A percentile compares a stretch with the other conserved stretches of the same genome.
These are phyloP conservation scores for Cercospora berteroae DNA, from an alignment of 2,329 filamentous ascomycete genomes.

Conservation along the genomic window DNA sequence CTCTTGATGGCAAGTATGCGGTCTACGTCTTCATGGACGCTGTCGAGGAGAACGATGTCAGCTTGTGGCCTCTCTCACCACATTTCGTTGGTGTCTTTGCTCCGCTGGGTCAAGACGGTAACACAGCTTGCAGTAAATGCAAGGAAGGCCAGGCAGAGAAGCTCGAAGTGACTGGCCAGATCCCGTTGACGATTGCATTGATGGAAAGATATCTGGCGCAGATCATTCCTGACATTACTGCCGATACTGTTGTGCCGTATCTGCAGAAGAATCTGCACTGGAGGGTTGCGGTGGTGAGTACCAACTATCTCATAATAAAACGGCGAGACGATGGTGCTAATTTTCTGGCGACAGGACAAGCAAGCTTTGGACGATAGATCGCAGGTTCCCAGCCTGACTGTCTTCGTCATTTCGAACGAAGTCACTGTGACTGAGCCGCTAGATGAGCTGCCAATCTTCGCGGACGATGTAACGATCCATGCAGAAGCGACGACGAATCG, in stretches of 20 bases:
- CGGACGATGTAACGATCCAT: background rate
- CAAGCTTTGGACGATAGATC: constrained; percentile 4
- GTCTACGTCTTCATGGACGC: background rate
- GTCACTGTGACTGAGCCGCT: background rate
- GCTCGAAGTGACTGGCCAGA: constrained; percentile 5
- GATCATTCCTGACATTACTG: constrained; percentile 6
- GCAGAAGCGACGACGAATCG: constrained; percentile 3
- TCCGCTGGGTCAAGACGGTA: background rate
- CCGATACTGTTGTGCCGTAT: constrained; percentile 10
- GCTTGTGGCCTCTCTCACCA: background rate
- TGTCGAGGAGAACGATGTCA: background rate
- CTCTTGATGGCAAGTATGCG: background rate
- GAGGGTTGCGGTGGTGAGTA: constrained; percentile 13
- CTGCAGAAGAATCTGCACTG: constrained; percentile 13
- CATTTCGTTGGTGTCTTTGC: constrained; percentile 1
- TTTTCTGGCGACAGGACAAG: background rate
- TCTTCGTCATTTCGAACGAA: constrained; percentile 3
- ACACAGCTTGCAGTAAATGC: background rate
- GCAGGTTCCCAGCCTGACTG: background rate
- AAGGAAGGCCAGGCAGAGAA: background rate
- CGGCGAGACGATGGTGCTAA: background rate
- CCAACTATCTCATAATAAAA: background rate
- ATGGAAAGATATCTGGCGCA: constrained; percentile 7
- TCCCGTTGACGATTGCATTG: constrained; percentile 13
- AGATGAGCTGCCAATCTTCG: background rate